phyloP scores from a whole-genome alignment of 2,329 filamentous ascomycete genomes.

The Shiraia sp. region DNA sequence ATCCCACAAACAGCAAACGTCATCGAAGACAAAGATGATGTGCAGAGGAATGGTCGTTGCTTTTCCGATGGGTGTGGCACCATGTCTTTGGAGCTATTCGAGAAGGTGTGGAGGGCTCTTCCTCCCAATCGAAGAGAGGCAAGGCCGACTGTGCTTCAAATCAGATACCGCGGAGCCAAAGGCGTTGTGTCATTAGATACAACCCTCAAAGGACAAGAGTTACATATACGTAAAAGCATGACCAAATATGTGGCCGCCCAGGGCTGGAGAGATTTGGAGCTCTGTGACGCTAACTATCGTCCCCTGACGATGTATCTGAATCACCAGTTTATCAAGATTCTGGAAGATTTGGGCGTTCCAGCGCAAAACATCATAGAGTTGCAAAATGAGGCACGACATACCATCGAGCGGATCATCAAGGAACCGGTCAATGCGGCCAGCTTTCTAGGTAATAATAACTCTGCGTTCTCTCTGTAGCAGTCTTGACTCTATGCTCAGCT shows the following conservation, averaged over 20 bases:
- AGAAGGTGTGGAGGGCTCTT: constrained; percentile 63
- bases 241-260: constrained; percentile 68
- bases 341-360: constrained; percentile 74
- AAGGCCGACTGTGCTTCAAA: constrained; percentile 60
- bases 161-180: constrained; percentile 74
- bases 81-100: constrained; percentile 64
- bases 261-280: constrained; percentile 61
- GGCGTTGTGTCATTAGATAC: constrained; percentile 64
- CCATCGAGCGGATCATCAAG: constrained; percentile 63
- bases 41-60: constrained; percentile 59
- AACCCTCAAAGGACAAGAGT: constrained; percentile 57
- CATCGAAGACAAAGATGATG: constrained; percentile 52
- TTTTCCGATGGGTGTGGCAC: constrained; percentile 84
- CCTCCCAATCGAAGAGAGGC: constrained; percentile 46
- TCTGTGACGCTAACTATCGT: constrained; percentile 70
- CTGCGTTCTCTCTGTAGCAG: background rate
- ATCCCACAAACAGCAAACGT: constrained; percentile 53
- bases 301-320: constrained; percentile 75
- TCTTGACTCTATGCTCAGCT: background rate
- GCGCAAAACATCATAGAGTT: constrained; percentile 64
- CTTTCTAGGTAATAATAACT: constrained; percentile 56
- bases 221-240: constrained; percentile 75
- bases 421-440: constrained; percentile 64
- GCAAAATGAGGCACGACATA: constrained; percentile 65
- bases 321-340: constrained; percentile 79